Conservation (phyloP, 169 alveolate genomes). For the Plasmodium relictum region DNA sequence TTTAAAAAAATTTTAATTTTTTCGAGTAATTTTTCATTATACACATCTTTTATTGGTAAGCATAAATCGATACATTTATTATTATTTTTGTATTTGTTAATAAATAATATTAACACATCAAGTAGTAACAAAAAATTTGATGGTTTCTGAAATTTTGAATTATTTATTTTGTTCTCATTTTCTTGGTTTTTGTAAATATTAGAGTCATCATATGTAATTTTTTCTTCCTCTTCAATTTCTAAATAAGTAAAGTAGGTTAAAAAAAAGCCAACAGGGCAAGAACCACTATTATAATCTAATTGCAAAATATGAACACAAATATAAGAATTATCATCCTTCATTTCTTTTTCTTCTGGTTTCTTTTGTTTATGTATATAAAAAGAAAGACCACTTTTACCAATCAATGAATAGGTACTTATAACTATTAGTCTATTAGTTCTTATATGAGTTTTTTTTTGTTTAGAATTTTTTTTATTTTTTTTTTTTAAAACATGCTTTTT, state of each 20-base stretch:
- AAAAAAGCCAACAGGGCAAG: constrained; percentile 53
- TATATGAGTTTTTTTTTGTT: constrained; percentile 13
- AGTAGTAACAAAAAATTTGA: constrained; percentile 31
- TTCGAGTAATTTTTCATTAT: constrained; percentile 16
- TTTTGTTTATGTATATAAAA: constrained; percentile 60
- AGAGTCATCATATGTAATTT: neutral
- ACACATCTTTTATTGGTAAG: constrained; percentile 17
- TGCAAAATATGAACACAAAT: constrained; percentile 41
- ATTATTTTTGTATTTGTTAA: constrained; percentile 24
- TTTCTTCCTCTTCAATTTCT: constrained; percentile 21
- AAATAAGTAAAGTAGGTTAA: constrained; percentile 63
- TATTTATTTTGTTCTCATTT: constrained; percentile 5
- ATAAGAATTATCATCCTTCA: neutral
- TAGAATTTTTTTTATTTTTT: neutral
- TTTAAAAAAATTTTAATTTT: constrained; percentile 9
- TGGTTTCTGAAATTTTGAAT: constrained; percentile 23
- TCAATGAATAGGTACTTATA: constrained; percentile 52
- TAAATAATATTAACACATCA: constrained; percentile 49
- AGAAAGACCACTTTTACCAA: constrained; percentile 52
- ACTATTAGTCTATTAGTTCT: constrained; percentile 40
- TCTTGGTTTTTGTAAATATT: neutral
- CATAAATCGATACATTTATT: constrained; percentile 4
- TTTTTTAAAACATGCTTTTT: constrained; percentile 37
- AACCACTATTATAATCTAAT: constrained; percentile 64
- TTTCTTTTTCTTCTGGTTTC: constrained; percentile 13